A percentile compares a stretch with the other conserved stretches of the same genome.
Evolutionary conservation across 495 filamentous ascomycete genomes (phyloP).

Genomic region (Annulohypoxylon moriforme): DNA sequence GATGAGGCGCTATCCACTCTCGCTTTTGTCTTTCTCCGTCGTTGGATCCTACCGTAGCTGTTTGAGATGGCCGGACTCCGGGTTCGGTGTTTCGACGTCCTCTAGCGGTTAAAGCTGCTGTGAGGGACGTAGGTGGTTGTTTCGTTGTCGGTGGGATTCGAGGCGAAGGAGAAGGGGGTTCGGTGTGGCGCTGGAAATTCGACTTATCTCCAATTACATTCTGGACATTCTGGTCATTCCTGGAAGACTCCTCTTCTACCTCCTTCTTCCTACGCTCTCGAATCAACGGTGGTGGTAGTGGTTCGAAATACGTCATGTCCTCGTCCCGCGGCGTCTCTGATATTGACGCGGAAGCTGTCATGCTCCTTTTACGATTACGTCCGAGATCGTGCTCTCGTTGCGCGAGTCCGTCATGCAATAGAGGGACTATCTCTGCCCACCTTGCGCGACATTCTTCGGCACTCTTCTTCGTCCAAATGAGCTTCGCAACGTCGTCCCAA

Average conservation of each 20-base stretch:
- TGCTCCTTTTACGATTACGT: constrained; percentile 11
- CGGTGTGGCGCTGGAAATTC: not conserved
- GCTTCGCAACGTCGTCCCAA: constrained; percentile 34
- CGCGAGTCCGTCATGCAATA: constrained; percentile 14
- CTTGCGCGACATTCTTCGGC: constrained; percentile 28
- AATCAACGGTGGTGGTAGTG: constrained; percentile 1
- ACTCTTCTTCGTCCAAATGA: constrained; percentile 29
- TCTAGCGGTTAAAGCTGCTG: not conserved
- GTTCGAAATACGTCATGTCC: not conserved
- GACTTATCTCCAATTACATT: not conserved
- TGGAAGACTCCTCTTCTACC: not conserved
- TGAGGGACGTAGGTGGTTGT: not conserved
- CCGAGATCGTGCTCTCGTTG: not conserved
- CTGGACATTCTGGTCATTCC: no score
- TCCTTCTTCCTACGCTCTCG: not conserved
- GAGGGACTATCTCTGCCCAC: constrained; percentile 28
- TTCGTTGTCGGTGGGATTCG: not conserved
- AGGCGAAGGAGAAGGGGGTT: not conserved
- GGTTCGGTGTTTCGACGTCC: constrained; percentile 25
- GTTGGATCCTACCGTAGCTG: not conserved
- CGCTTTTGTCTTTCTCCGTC: not conserved
- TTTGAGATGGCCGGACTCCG: not conserved
- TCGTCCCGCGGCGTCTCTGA: not conserved
- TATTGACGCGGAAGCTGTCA: constrained; percentile 8
- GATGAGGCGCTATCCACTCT: constrained; percentile 26